Base-by-base conservation (phyloP, 139 green algal species). In the Deuterostichococcus epilithicus region DNA sequence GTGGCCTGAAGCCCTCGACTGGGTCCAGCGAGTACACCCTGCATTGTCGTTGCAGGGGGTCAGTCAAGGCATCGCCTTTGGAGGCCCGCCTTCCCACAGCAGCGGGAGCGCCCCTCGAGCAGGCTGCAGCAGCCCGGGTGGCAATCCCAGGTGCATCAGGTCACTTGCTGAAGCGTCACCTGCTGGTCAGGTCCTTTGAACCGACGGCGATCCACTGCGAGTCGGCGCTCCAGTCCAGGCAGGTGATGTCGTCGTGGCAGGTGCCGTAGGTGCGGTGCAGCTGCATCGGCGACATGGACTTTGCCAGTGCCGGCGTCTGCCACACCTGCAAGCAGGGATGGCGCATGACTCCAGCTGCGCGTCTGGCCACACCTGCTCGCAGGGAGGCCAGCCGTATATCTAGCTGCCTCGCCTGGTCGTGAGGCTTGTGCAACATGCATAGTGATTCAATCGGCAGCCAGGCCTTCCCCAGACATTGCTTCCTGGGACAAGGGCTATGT, bases 221-320 rank as follows among this genome's bases (percentile, higher is more conserved):
- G 86, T 97, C 90, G 13, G 77, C 60, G 22, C 70, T 90, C 96
- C 96, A 99, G 75, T 93, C 92, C 18, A 99, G 59, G 68, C 85
- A 83, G n/a, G 92, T 90, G 58, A 99, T 90, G 73, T 94, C 87
- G 13, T 86, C 86, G 78, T 96, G 86, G 76, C 85, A 94, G 52
- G 92, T 87, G 35, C 91, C 91, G 70, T 95, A 98, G 10, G 91
- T 95, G 79, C 94, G 86, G 84, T 97, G 89, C 71, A 98, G 89
- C 80, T 91, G 85, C 87, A 99, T 94, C 23, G 96, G 95, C 15
- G 89, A 81, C 76, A 96, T 84, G 42, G 87, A 83, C 88, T 98
- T 98, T 22, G 82, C 80, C 39, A 89, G 80, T 22, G 85, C 84
- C 6, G 96, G 95, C 3, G 87, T 83, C 39, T 77, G 76, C 96